phyloP scores from a whole-genome alignment of 129 eudicot genomes.

The Flaveria brownii region DNA sequence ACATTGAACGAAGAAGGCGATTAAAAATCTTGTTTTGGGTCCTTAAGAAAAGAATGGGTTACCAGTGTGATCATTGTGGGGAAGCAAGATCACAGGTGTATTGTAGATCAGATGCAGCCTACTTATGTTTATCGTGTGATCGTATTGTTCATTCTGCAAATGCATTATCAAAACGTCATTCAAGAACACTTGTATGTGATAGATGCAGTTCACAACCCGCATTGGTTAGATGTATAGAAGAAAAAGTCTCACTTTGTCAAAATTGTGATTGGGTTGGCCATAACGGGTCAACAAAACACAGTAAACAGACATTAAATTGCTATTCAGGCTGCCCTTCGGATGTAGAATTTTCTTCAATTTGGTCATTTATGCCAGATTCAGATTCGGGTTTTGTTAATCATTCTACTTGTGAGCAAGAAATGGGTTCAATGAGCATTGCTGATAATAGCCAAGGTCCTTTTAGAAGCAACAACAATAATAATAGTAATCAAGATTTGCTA shows the following conservation, averaged over 20 bases:
- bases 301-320: slow-evolving; percentile 50
- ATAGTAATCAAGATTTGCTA: slow-evolving; percentile 32
- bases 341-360: slow-evolving; percentile 55
- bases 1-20: neutral
- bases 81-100: slow-evolving; percentile 77
- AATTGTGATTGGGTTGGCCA: slow-evolving; percentile 77
- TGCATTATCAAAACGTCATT: slow-evolving; percentile 79
- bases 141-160: slow-evolving; percentile 86
- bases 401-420: slow-evolving; percentile 60
- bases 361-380: slow-evolving; percentile 61
- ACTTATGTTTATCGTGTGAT: slow-evolving; percentile 86
- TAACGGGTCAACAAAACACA: slow-evolving; percentile 47
- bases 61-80: slow-evolving; percentile 76
- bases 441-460: slow-evolving; percentile 38
- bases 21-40: slow-evolving; percentile 3
- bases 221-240: slow-evolving; percentile 68
- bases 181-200: slow-evolving; percentile 85
- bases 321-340: slow-evolving; percentile 88
- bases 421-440: slow-evolving; percentile 64
- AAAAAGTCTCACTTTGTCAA: slow-evolving; percentile 73
- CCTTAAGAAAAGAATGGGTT: slow-evolving; percentile 39
- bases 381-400: slow-evolving; percentile 38
- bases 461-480: slow-evolving; percentile 19
- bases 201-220: slow-evolving; percentile 81
- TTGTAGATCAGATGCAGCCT: slow-evolving; percentile 93